These are phyloP conservation scores for Candida ficus DNA, from an alignment of 805 yeast species.

Conservation along the genomic window DNA sequence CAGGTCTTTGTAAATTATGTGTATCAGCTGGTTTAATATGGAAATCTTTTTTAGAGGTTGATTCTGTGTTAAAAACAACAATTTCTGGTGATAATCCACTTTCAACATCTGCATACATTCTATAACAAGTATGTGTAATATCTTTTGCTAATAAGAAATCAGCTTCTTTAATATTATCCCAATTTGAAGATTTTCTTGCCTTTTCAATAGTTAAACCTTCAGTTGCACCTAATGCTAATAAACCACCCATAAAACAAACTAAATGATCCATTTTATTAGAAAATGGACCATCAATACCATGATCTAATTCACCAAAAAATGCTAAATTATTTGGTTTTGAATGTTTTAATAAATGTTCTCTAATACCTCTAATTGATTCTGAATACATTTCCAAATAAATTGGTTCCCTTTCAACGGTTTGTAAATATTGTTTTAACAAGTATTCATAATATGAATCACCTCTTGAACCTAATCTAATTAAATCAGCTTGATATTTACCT, in stretches of 20 bases:
- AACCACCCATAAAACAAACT: conserved; percentile 88
- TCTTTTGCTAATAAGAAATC: conserved; percentile 72
- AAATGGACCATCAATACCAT: conserved; percentile 56
- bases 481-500: conserved; percentile 58
- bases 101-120: conserved; percentile 66
- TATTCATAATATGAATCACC: conserved; percentile 95
- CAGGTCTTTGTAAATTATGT: conserved; percentile 90
- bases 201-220: conserved; percentile 53
- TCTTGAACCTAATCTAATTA: conserved; percentile 80
- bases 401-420: conserved; percentile 57
- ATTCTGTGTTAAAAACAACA: conserved; percentile 69
- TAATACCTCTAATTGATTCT: conserved; percentile 73
- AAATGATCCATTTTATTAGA: conserved; percentile 85
- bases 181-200: conserved; percentile 49
- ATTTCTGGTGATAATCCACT: conserved; percentile 89
- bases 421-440: conserved; percentile 77
- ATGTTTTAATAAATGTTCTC: conserved; percentile 52
- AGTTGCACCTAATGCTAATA: conserved; percentile 86
- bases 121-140: conserved; percentile 74
- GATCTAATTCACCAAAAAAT: conserved; percentile 72
- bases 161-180: conserved; percentile 54
- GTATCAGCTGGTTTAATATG: conserved; percentile 63
- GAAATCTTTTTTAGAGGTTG: conserved; percentile 47
- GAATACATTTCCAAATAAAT: conserved; percentile 71
- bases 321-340: conserved; percentile 60